Evolutionary conservation across 108 stramenopile genomes (phyloP), one percentile per base, ranked within the genome.

Genomic region (Pseudonitzschia pungens): DNA sequence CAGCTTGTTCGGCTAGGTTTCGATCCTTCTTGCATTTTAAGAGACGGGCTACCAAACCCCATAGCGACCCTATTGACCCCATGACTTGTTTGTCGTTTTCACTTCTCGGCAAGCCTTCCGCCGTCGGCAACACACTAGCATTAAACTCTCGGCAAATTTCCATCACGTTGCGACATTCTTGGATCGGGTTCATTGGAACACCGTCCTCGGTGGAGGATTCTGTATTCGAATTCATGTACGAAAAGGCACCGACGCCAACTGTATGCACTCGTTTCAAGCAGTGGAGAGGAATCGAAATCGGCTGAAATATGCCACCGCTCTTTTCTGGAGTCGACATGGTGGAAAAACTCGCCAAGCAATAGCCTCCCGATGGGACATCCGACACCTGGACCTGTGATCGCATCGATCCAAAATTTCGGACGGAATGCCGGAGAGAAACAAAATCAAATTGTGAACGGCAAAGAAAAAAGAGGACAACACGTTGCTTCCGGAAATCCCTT

Each of bases 111-210:
- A 86, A 48, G 14, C 82, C 85, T 31, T 81, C 84, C 29, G 70
- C 81, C 1, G 72, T 75, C 7, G 83, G 83, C 41, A 76, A 69
- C n/a, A 90, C 84, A 65, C 81, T 90, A 6, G 86, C 81, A 76
- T 85, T 86, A 77, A 90, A 90, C 59, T 84, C 86, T 26, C 78
- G 80, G 73, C 86, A 87, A 21, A 79, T 68, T 48, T 86, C 83
- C 11, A 86, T 53, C 2, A 84, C 75, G 26, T 55, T 69, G 4
- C 69, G 71, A 54, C 81, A 80, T 62, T 87, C 83, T 32, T 86
- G 72, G 43, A 83, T 71, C 18, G 82, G 68, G 64, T 80, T 70
- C 43, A 84, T 40, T 4, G 62, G 69, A 27, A 55, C 71, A 26
- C 74, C 77, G 42, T 72, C 73, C 26, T 75, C 54, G 11, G 64